Base-by-base conservation (phyloP, 176 grass and related monocot species). In the Stipa capillata region DNA sequence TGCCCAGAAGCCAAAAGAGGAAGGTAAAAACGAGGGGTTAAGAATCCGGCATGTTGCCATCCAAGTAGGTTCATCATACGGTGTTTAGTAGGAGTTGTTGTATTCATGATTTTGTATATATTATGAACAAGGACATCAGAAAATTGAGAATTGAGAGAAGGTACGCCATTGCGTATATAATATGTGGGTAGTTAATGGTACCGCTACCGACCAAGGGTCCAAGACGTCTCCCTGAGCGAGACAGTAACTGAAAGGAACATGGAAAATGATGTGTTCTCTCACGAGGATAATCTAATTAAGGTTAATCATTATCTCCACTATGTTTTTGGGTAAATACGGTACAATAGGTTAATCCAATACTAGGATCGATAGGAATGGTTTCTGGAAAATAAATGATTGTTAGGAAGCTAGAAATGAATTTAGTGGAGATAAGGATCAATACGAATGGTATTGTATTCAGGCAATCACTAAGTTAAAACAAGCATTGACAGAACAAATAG, bases 11-110 rank as follows among this genome's bases (percentile, higher is more conserved):
- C 50, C 20, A 12, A 64, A 24, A 58, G 49, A 32, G 34, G 10
- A 12, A 51, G 36, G 15, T 43, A 27, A 81, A 41, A 34, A 31
- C 4, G 1, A 49, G 8, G 16, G 16, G 60, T 15, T 40, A 73
- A 18, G 48, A 67, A 24, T 37, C 44, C 44, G 2, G 16, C 28
- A 25, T 58, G 41, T 47, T 28, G 48, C 37, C 17, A 8, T 54
- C 9, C 36, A 23, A 47, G 43, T 57, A 4, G n/a, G 61, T 73
- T 50, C 17, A 2, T 53, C 40, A n/a, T 41, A 7, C 2, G 33
- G 32, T 51, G 20, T 69, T 76, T 81, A 59, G 34, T 24, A 79
- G 62, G 24, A 31, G 56, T 64, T 85, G 40, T 59, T 78, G 80
- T 74, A 50, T 48, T 2, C 74, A 7, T 41, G 9, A 13, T 74